These are phyloP conservation scores for Collybiopsis confluens DNA, from an alignment of 768 basidiomycete species.

Conservation along the genomic window DNA sequence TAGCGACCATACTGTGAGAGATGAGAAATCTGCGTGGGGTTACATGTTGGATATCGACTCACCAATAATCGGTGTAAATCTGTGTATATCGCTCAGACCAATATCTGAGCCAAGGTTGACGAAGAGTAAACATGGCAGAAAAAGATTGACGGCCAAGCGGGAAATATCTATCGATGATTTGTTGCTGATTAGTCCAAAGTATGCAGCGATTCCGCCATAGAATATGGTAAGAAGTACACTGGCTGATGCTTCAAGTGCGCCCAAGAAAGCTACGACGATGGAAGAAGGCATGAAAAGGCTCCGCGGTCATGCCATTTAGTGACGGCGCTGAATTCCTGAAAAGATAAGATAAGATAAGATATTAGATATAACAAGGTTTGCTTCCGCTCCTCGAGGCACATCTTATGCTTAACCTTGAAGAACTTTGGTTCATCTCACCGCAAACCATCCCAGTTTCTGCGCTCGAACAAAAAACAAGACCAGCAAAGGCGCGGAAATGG, in stretches of 20 bases:
- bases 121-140: conserved; percentile 1
- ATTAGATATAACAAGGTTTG: too few species aligned
- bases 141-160: background rate
- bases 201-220: conserved; percentile 1
- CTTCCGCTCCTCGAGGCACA: too few species aligned
- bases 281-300: conserved; percentile 5
- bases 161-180: background rate
- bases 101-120: background rate
- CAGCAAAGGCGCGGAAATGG: too few species aligned
- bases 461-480: too few species aligned
- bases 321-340: too few species aligned
- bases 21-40: too few species aligned
- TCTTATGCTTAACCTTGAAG: too few species aligned
- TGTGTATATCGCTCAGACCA: background rate
- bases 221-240: background rate
- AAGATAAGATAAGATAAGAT: too few species aligned
- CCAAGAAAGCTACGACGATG: background rate
- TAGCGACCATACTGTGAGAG: background rate
- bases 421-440: too few species aligned
- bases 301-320: too few species aligned
- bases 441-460: too few species aligned
- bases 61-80: background rate
- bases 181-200: background rate
- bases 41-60: too few species aligned
- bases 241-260: background rate